Evolutionary conservation across 2,329 filamentous ascomycete species (phyloP), one percentile per base, ranked within the genome.

Genomic region (Paramyrothecium roridum): DNA sequence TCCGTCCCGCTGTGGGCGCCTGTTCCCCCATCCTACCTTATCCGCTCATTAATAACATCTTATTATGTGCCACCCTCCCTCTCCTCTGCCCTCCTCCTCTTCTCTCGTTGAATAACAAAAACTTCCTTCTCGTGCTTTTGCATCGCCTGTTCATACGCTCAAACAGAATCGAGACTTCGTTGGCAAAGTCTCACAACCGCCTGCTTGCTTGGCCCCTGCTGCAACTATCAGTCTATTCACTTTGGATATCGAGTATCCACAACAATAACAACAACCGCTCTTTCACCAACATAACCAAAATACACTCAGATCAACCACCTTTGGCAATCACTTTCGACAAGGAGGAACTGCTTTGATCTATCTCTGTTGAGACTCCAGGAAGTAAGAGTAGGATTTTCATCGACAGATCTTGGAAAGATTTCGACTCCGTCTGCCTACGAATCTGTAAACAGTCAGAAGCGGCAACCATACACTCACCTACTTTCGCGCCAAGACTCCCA

Each of bases 161-260:
- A 10, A 30, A 30, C 4, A 30, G 6, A 30, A 30, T 10, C 26
- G 26, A 65, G 70, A 70, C 80, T 81, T 82, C 80, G 80, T 81
- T 82, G 80, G 80, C 80, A 82, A 77, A 82, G 80, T 80, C 78
- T 73, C 60, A 50, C 52, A 60, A 62, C 64, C 59, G 54, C 63
- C 50, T 62, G 59, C 56, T 52, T 61, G 64, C 48, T 57, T 61
- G 60, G 60, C 59, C 58, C n/a, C 64, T 48, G 57, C 51, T 54
- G 52, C 57, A 53, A 52, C 54, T 60, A 61, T 59, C 57, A 55
- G 51, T 57, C 56, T 54, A 52, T 54, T 57, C 11, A 54, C 56
- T 52, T 52, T 49, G 59, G 65, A 67, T 67, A 68, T 60, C 65
- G 63, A 68, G 52, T 66, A 65, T 66, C 64, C 57, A 43, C n/a